phyloP scores from a whole-genome alignment of 257 asterid genomes.

The Scutellaria galericulata region DNA sequence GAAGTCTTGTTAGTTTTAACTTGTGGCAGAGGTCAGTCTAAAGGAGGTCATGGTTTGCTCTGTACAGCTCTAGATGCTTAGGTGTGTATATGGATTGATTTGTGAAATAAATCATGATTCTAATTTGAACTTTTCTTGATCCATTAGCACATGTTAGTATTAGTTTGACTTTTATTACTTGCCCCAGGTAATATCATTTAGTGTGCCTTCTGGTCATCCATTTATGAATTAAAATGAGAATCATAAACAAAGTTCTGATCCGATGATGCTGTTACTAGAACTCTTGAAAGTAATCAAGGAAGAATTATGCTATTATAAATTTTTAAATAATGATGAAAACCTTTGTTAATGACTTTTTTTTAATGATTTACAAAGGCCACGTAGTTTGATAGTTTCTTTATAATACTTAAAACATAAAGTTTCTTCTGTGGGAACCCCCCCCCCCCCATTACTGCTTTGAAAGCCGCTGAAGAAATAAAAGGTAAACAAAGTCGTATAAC shows the following conservation, averaged over 20 bases:
- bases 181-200: conserved; percentile 19
- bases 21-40: conserved; percentile 52
- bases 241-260: neutral
- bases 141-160: conserved; percentile 14
- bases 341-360: neutral
- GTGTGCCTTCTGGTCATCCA: conserved; percentile 15
- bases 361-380: neutral
- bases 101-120: conserved; percentile 36
- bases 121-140: conserved; percentile 23
- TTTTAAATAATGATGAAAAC: neutral
- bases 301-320: neutral
- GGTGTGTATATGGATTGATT: conserved; percentile 42
- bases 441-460: too few relatives aligned
- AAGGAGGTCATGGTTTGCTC: conserved; percentile 46
- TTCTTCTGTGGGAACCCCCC: conserved; percentile 30
- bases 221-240: neutral
- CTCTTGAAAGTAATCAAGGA: conserved; percentile 22
- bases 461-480: too few relatives aligned
- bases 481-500: too few relatives aligned
- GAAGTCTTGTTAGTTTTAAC: conserved; percentile 51
- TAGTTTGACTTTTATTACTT: conserved; percentile 22
- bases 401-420: conserved; percentile 1
- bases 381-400: neutral
- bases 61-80: conserved; percentile 61
- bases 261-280: neutral